phyloP scores from a whole-genome alignment of 345 rosid genomes.

The Heritiera fomes region DNA sequence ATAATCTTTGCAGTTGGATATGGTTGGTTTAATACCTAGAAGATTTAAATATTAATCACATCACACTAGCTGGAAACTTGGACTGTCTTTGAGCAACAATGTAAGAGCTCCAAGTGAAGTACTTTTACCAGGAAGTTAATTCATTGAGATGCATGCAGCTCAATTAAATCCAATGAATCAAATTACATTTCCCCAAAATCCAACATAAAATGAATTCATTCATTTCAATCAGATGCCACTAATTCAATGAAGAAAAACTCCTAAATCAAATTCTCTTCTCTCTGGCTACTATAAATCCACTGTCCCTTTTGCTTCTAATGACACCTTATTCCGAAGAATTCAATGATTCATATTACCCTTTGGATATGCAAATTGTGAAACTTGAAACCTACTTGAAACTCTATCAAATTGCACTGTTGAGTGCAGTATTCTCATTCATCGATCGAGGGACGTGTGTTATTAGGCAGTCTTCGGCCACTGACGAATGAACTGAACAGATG shows the following conservation, averaged over 20 bases:
- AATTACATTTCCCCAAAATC: not conserved
- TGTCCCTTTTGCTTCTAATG: not conserved
- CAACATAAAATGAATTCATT: not conserved
- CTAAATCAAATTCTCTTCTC: not conserved
- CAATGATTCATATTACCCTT: not conserved
- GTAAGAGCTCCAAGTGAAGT: not conserved
- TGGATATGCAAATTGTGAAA: constrained; percentile 10
- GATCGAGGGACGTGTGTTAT: constrained; percentile 44
- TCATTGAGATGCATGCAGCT: not conserved
- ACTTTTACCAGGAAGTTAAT: too few species aligned
- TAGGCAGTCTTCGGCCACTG: constrained; percentile 63
- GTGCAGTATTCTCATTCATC: constrained; percentile 27
- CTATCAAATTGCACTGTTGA: not conserved
- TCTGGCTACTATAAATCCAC: not conserved
- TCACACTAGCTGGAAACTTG: too few species aligned
- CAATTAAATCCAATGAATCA: not conserved
- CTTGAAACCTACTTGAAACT: not conserved
- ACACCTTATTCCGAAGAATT: not conserved
- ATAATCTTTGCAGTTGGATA: too few species aligned
- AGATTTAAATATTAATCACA: too few species aligned
- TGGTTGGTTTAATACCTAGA: too few species aligned
- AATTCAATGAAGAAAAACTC: not conserved
- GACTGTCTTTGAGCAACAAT: too few species aligned
- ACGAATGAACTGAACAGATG: constrained; percentile 78
- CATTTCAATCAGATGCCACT: not conserved